Base-by-base conservation (phyloP, 2,329 filamentous ascomycete genomes). In the Scleromitrula shiraiana region DNA sequence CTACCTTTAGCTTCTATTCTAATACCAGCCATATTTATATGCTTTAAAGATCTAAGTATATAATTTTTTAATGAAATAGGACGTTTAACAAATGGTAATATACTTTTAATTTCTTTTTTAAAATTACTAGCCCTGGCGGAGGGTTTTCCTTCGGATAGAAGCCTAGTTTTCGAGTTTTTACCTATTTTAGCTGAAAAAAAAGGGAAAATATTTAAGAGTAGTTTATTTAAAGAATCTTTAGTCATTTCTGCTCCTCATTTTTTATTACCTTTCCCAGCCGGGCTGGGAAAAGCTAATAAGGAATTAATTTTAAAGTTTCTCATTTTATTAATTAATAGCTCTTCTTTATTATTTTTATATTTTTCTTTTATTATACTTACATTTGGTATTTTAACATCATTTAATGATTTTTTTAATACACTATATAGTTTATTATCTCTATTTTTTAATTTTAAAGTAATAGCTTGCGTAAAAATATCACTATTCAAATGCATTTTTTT, bases 1-100 rank as follows among this genome's bases (percentile, higher is more conserved):
- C 62, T 60, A 59, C 62, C 61, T 56, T 62, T 61, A 55, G 59
- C 56, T 58, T 62, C 61, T 59, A 64, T 56, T 60, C 53, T 63
- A 57, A 63, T 55, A 56, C 62, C 61, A 52, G 48, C 51, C 52
- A 63, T 53, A 51, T 53, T 55, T 56, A 60, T 60, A 57, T 64
- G 58, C 59, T 59, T 63, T 60, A 63, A 63, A 58, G 48, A 55
- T 53, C 58, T 57, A 59, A 63, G 57, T 52, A 64, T 49, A 56
- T 51, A 56, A 50, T 55, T 52, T 52, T 50, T 49, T 40, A 51
- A 46, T 47, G 43, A 32, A 33, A 43, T 41, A 47, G 24, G 32
- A 35, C 17, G 23, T 23, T 44, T 36, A 30, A 50, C 33, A 45
- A 35, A 40, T 35, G 32, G 39, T 43, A 17, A 19, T 32, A 14